Evolutionary conservation across 1,284 basidiomycete genomes (phyloP).

Genomic region (Paramarasmius palmivorus): DNA sequence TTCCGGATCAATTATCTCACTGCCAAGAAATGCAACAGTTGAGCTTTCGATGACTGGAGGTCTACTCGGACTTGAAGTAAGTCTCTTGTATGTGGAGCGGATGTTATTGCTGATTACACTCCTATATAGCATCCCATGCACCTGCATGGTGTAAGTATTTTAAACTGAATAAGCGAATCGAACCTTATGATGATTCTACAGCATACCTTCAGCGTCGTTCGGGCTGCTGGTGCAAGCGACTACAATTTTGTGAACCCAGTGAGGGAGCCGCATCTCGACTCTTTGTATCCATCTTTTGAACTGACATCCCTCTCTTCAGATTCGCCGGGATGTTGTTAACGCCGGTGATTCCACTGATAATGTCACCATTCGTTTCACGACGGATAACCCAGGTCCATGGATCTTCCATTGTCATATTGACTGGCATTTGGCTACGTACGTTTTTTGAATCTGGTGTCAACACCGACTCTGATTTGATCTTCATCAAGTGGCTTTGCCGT

Average conservation of each 20-base stretch:
- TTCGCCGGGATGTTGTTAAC: constrained; percentile 31
- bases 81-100: too few species aligned
- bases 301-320: background rate
- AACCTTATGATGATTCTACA: constrained; percentile 18
- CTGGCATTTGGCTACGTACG: constrained; percentile 43
- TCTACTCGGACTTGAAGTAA: constrained; percentile 1
- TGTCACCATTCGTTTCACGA: constrained; percentile 33
- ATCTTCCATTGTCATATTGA: constrained; percentile 51
- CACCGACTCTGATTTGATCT: background rate
- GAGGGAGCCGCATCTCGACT: constrained; percentile 26
- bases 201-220: constrained; percentile 36
- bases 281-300: constrained; percentile 10
- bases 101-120: too few species aligned
- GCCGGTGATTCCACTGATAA: constrained; percentile 27
- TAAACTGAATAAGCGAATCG: background rate
- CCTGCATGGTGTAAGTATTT: constrained; percentile 25
- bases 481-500: constrained; percentile 40
- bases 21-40: constrained; percentile 33
- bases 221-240: constrained; percentile 22
- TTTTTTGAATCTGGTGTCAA: constrained; percentile 1
- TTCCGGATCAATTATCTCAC: constrained; percentile 23
- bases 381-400: constrained; percentile 42
- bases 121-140: constrained; percentile 29
- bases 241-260: constrained; percentile 43
- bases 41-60: constrained; percentile 21